These are phyloP conservation scores for Lentinula detonsa DNA, from an alignment of 768 basidiomycete genomes.

Conservation along the genomic window DNA sequence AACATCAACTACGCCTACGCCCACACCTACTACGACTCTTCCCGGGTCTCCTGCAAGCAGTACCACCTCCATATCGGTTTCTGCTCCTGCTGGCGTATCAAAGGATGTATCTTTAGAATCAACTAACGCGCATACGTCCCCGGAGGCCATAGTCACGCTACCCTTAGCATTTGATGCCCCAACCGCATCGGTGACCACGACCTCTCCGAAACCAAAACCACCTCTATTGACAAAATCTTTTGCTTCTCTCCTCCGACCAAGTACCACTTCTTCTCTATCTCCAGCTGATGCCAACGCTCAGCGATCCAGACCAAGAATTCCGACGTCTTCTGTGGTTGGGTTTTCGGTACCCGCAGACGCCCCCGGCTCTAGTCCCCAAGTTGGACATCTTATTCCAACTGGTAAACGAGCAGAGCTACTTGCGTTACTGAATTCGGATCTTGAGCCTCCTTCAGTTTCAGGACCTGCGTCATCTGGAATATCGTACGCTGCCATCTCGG, in stretches of 20 bases:
- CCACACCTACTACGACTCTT: slow-evolving; percentile 44
- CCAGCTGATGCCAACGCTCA: slow-evolving; percentile 32
- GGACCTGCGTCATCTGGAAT: slow-evolving; percentile 9
- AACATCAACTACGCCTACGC: slow-evolving; percentile 46
- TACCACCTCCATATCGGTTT: slow-evolving; percentile 8
- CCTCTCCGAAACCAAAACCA: slow-evolving; percentile 19
- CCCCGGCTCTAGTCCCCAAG: slow-evolving; percentile 14
- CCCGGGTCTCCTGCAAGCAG: slow-evolving; percentile 21
- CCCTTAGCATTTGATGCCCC: slow-evolving; percentile 8
- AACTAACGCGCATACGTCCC: not conserved
- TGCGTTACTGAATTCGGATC: slow-evolving; percentile 38
- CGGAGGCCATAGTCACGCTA: not conserved
- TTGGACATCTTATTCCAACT: slow-evolving; percentile 21
- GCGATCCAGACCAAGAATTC: slow-evolving; percentile 16
- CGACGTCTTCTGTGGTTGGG: slow-evolving; percentile 66
- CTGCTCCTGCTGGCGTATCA: not conserved
- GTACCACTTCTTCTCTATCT: slow-evolving; percentile 16
- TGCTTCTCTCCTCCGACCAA: slow-evolving; percentile 62
- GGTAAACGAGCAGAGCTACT: slow-evolving; percentile 45
- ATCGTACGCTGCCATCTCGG: slow-evolving; percentile 13
- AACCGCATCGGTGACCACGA: slow-evolving; percentile 8
- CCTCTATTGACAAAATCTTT: slow-evolving; percentile 57
- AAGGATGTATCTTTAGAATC: not conserved
- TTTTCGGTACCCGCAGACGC: slow-evolving; percentile 61
- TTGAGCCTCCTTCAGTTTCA: slow-evolving; percentile 16